phyloP scores from a whole-genome alignment of 768 basidiomycete genomes.

The Tulasnella calospora region DNA sequence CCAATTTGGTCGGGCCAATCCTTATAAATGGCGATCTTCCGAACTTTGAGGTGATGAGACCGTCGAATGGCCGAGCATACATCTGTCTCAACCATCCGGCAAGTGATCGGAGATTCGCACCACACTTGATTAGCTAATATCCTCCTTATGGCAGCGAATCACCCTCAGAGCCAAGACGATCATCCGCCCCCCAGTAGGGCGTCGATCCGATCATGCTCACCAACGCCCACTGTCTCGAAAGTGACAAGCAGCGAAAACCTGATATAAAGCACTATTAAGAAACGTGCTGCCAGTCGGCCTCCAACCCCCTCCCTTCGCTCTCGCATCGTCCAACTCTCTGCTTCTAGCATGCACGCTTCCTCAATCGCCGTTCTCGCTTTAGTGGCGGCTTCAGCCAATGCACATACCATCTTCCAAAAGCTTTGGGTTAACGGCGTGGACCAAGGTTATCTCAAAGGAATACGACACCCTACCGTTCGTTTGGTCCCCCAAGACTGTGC shows the following conservation, averaged over 20 bases:
- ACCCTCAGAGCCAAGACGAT: background rate
- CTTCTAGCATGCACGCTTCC: background rate
- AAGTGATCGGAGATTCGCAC: background rate
- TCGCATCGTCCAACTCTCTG: background rate
- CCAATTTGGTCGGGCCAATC: background rate
- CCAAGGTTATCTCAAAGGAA: conserved; percentile 27
- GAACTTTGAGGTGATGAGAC: background rate
- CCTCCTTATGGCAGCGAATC: background rate
- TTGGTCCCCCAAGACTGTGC: background rate
- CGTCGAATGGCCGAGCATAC: background rate
- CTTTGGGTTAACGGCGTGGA: conserved; percentile 18
- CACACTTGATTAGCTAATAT: background rate
- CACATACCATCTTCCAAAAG: conserved; percentile 22
- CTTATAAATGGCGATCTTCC: background rate
- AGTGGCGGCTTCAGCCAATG: conserved; percentile 13
- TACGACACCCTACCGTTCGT: conserved; percentile 32
- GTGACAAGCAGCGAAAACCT: background rate
- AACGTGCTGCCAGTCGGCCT: background rate
- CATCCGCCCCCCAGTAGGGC: background rate
- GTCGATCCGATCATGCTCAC: background rate
- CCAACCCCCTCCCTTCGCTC: background rate
- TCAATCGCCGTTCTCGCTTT: conserved; percentile 13
- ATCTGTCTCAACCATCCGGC: background rate
- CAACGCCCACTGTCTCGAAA: background rate
- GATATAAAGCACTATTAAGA: background rate